Percentiles rank a stretch among this genome's conserved stretches.
Evolutionary conservation across 495 filamentous ascomycete species (phyloP).

Genomic region (Penicilliopsis zonata): DNA sequence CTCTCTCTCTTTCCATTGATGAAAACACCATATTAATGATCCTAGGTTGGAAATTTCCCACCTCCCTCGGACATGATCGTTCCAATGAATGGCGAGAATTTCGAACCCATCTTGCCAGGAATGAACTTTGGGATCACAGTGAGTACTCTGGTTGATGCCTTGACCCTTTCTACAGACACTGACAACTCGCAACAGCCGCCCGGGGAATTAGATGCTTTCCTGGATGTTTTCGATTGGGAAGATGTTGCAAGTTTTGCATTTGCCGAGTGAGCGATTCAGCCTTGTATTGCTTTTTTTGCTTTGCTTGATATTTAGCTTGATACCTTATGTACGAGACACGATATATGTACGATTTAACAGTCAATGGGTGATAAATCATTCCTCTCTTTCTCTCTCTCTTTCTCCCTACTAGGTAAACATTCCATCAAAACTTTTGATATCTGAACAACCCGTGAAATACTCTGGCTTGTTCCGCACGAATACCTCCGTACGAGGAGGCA

Average conservation of each 20-base stretch:
- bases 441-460: no score
- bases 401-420: no score
- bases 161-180: constrained; percentile 2
- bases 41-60: constrained; percentile 14
- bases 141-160: constrained; percentile 4
- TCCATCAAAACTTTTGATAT: no score
- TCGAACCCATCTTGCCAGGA: constrained; percentile 14
- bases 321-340: no score
- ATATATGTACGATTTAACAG: no score
- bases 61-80: constrained; percentile 14
- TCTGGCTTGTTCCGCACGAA: no score
- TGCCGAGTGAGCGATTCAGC: constrained; percentile 11
- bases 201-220: constrained; percentile 28
- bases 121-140: constrained; percentile 18
- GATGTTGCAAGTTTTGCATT: constrained; percentile 26
- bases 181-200: constrained; percentile 13
- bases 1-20: no score
- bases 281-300: no score
- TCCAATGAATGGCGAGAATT: constrained; percentile 12
- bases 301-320: no score
- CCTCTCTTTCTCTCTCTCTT: no score
- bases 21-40: not conserved
- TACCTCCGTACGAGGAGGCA: no score
- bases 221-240: constrained; percentile 34
- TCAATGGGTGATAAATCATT: no score